Evolutionary conservation across 2,329 filamentous ascomycete genomes (phyloP), one percentile per base, ranked within the genome.

Genomic region (Fonsecaea monophora): DNA sequence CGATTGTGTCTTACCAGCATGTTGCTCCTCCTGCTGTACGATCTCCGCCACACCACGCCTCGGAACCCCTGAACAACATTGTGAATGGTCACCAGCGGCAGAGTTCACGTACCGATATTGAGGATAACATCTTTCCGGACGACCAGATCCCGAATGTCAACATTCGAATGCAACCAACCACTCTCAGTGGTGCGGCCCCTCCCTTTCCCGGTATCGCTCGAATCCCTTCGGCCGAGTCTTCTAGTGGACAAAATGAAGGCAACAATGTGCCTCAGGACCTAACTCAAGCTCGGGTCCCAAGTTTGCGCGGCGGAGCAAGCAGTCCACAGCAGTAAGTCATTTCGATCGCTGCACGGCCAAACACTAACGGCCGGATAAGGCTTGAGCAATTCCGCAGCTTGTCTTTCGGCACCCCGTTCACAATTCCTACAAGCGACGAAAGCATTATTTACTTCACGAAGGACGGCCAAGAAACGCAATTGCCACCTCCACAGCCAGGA

Each of bases 71-170:
- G 54, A 50, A n/a, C 55, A 60, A 62, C 38, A 45, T 62, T 25
- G 58, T 61, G 50, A 71, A 71, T 54, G 70, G 70, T 40, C 70
- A 71, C 50, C 64, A 64, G 42, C 70, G 68, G 7, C 65, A 68
- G 34, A 13, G 45, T 40, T 71, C 70, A 35, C 66, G 70, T 13
- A 53, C 53, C 10, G 68, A 70, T 30, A 70, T 68, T 25, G 71
- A 71, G 53, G 71, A 72, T 34, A 69, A 70, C 57, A 59, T 68
- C 4, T 73, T 73, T 56, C 71, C 71, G 5, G 71, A 73, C 34
- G 71, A 73, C 42, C 59, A 68, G 13, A 72, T 73, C 48, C 61
- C 69, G n/a, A 66, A 67, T 50, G 65, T 73, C 62, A 69, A 72
- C 40, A 71, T 73, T 38, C 69, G 70, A 18, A 72, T 72, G 66